Conservation (phyloP, 257 asterid species). For the Solanum megistacrolobum region DNA sequence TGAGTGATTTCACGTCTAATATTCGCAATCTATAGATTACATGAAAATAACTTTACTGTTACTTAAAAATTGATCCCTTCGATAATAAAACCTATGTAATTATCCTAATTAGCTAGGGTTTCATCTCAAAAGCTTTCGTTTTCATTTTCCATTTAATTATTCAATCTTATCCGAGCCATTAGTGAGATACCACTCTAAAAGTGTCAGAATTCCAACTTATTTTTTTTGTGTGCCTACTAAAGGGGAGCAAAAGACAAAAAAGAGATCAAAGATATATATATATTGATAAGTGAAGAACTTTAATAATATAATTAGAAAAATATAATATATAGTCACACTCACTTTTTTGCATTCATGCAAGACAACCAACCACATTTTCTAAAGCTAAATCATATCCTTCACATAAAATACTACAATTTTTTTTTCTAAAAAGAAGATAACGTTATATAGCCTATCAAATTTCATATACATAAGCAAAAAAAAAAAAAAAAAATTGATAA, state of each 20-base stretch:
- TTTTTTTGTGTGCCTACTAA: background rate
- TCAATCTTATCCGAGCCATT: background rate
- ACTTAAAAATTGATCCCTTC: background rate
- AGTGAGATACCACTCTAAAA: background rate
- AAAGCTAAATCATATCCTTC: slow-evolving; percentile 20
- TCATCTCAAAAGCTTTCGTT: background rate
- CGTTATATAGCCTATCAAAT: slow-evolving; percentile 15
- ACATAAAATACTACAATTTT: background rate
- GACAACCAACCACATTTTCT: slow-evolving; percentile 48
- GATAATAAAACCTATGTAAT: background rate
- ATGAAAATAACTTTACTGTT: accelerated
- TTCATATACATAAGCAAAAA: background rate
- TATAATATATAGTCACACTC: slow-evolving; percentile 31
- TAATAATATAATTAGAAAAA: slow-evolving; percentile 15
- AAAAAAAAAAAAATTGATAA: background rate
- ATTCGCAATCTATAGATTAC: background rate
- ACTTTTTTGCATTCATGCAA: slow-evolving; percentile 46
- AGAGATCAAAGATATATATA: background rate
- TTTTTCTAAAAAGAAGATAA: background rate
- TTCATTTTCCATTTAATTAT: background rate
- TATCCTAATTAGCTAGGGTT: background rate
- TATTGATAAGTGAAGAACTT: slow-evolving; percentile 10
- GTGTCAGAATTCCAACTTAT: background rate
- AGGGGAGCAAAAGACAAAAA: background rate
- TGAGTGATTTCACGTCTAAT: background rate